Evolutionary conservation across 139 green algal genomes (phyloP).

Genomic region (Pedinophyceae sp.): DNA sequence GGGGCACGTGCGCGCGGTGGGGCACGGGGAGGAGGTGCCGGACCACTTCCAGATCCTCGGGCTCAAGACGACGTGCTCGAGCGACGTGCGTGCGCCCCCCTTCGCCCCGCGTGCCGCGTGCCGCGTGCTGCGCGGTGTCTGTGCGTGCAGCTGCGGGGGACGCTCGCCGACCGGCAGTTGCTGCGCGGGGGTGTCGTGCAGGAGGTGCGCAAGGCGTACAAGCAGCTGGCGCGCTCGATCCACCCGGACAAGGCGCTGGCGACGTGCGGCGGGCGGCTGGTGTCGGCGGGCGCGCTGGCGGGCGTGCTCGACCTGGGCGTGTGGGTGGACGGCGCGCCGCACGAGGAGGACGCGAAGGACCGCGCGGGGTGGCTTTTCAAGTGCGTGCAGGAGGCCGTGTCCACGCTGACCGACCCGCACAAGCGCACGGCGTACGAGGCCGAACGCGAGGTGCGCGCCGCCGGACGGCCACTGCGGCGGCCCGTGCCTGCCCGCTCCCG

Average conservation of each 20-base stretch:
- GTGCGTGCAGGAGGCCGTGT: neutral
- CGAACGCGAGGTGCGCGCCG: too few species aligned
- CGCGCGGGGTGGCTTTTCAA: neutral
- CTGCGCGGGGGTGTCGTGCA: too few species aligned
- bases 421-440: too few species aligned
- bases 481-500: too few species aligned
- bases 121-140: too few species aligned
- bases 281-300: neutral
- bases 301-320: neutral
- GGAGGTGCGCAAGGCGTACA: neutral
- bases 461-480: too few species aligned
- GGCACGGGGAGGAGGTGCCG: constrained; percentile 20
- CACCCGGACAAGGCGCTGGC: neutral
- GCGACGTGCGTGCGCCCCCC: too few species aligned
- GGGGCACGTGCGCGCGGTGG: too few species aligned
- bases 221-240: neutral
- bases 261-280: neutral
- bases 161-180: too few species aligned
- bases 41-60: constrained; percentile 49
- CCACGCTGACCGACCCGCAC: too few species aligned
- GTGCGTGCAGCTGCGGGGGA: too few species aligned
- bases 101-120: too few species aligned
- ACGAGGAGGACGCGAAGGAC: neutral
- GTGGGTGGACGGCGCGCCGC: neutral
- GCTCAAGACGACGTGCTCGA: constrained; percentile 14